Percentiles rank a stretch among this genome's conserved stretches.
Conservation (phyloP, 768 basidiomycete species). For the Cystobasidiopsis lactophilus region DNA sequence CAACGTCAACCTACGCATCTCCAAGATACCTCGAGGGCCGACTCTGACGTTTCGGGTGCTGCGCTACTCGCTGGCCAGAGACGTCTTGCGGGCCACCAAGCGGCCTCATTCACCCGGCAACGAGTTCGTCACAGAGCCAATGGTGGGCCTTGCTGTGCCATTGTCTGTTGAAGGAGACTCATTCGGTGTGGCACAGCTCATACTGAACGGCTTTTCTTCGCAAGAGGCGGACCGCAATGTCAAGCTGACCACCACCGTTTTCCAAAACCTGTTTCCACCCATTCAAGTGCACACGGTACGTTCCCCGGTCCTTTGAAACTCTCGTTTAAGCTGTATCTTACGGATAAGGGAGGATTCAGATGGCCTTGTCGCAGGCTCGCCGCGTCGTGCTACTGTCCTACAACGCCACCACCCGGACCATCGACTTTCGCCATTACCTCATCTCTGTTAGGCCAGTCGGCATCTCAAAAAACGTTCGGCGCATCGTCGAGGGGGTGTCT, state of each 20-base stretch:
- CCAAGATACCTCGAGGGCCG: constrained; percentile 71
- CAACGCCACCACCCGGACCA: constrained; percentile 57
- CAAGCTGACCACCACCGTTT: constrained; percentile 77
- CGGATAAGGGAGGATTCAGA: constrained; percentile 22
- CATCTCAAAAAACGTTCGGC: constrained; percentile 71
- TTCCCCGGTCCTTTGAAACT: neutral
- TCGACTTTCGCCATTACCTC: constrained; percentile 83
- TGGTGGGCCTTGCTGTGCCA: constrained; percentile 35
- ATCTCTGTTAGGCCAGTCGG: constrained; percentile 91
- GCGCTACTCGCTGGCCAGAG: constrained; percentile 75
- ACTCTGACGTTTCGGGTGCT: constrained; percentile 83
- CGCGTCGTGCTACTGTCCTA: constrained; percentile 84
- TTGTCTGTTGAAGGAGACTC: neutral
- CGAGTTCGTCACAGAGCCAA: constrained; percentile 75
- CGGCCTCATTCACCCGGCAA: constrained; percentile 56
- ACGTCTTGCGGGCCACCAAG: constrained; percentile 44
- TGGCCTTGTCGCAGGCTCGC: constrained; percentile 69
- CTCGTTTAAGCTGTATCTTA: neutral
- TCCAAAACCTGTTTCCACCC: constrained; percentile 88
- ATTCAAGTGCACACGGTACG: constrained; percentile 34
- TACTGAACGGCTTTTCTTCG: constrained; percentile 63
- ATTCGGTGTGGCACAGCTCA: constrained; percentile 37
- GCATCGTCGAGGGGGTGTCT: constrained; percentile 46
- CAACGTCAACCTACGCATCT: constrained; percentile 43
- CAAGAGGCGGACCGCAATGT: constrained; percentile 49